Conservation (phyloP, 306 rosid species). For the Cicer arietinum region DNA sequence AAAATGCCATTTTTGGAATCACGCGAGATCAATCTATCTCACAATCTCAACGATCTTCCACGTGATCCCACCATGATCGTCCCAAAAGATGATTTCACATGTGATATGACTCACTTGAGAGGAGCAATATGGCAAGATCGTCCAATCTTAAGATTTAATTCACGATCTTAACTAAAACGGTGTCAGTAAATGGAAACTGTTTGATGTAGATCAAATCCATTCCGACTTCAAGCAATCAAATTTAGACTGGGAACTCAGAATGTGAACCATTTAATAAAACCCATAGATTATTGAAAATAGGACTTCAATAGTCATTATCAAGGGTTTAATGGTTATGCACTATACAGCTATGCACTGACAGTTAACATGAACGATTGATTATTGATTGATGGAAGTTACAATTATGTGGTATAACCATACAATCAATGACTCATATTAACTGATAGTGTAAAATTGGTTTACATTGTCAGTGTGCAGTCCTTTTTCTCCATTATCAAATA, state of each 20-base stretch:
- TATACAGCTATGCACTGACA: too few relatives aligned
- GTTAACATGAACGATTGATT: too few relatives aligned
- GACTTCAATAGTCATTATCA: slow-evolving; percentile 48
- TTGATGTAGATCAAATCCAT: not conserved
- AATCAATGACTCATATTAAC: too few relatives aligned
- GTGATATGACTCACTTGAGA: not conserved
- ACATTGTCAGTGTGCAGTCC: too few relatives aligned
- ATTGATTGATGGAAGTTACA: too few relatives aligned
- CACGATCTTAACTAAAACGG: not conserved
- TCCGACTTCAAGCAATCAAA: not conserved
- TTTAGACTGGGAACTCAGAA: not conserved
- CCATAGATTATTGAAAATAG: not conserved
- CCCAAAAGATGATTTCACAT: not conserved
- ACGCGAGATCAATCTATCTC: not conserved
- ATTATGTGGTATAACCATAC: too few relatives aligned
- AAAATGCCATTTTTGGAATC: slow-evolving; percentile 22
- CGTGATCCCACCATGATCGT: not conserved
- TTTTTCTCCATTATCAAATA: not conserved
- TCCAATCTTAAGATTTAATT: not conserved
- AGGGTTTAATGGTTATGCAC: too few relatives aligned
- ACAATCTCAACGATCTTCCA: not conserved
- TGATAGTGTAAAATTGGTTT: too few relatives aligned
- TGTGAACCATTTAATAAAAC: not conserved
- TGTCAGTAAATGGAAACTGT: not conserved
- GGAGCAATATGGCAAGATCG: not conserved